These are phyloP conservation scores for Otatea glauca DNA, from an alignment of 176 grass and related monocot species.

Conservation along the genomic window DNA sequence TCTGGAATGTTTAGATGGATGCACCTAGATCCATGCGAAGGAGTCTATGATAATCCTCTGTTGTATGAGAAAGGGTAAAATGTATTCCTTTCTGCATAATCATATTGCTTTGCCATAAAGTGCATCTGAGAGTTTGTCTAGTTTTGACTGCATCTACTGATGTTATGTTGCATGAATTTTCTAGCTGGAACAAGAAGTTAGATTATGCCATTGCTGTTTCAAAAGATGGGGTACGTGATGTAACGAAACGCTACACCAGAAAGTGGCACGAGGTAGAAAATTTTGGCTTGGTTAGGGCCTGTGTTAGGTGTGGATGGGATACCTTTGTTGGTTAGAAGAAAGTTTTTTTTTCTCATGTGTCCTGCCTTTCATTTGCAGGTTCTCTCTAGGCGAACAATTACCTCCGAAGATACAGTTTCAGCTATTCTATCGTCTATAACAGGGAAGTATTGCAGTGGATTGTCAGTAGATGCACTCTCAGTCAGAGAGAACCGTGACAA, in stretches of 20 bases:
- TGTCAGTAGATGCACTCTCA: conserved; percentile 58
- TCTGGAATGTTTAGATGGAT: conserved; percentile 85
- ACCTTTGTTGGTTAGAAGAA: background rate
- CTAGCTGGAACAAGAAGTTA: conserved; percentile 94
- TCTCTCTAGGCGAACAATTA: conserved; percentile 76
- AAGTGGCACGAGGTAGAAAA: conserved; percentile 87
- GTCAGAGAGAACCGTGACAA: conserved; percentile 59
- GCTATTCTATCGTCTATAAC: conserved; percentile 74
- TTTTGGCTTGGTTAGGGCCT: conserved; percentile 19
- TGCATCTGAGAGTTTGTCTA: conserved; percentile 37
- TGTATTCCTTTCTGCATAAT: conserved; percentile 12
- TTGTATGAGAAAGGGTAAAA: conserved; percentile 93
- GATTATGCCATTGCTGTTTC: conserved; percentile 87
- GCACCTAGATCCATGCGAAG: conserved; percentile 98
- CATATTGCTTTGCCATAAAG: conserved; percentile 37
- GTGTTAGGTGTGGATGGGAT: background rate
- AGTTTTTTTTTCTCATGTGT: conserved; percentile 28
- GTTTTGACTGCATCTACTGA: conserved; percentile 37
- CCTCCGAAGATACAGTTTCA: conserved; percentile 65
- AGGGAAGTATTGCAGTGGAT: conserved; percentile 58
- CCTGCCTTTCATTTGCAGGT: conserved; percentile 59
- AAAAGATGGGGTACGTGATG: conserved; percentile 79
- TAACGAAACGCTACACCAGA: conserved; percentile 93
- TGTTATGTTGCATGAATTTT: conserved; percentile 46
- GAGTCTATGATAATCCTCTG: conserved; percentile 88